Conservation (phyloP, 768 basidiomycete species). For the Tephrocybe sp. region DNA sequence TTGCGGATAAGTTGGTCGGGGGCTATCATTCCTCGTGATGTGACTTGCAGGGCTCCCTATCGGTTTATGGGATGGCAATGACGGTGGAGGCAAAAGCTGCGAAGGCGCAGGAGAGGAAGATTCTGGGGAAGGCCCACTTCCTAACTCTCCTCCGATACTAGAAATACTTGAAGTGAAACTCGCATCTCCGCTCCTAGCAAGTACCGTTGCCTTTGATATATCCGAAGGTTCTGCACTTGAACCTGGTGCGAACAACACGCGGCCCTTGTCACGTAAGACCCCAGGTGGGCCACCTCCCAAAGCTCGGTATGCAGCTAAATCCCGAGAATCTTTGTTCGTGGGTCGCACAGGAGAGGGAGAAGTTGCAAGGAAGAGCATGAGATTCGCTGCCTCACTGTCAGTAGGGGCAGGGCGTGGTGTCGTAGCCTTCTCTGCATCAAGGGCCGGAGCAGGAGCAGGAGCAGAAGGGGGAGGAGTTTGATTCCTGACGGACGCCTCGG, state of each 20-base stretch:
- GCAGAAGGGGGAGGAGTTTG: slow-evolving; percentile 43
- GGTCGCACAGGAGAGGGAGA: slow-evolving; percentile 79
- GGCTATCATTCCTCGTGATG: slow-evolving; percentile 23
- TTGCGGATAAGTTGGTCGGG: slow-evolving; percentile 36
- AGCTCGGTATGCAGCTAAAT: slow-evolving; percentile 55
- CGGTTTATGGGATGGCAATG: slow-evolving; percentile 26
- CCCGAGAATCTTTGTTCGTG: slow-evolving; percentile 51
- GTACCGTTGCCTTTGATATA: slow-evolving; percentile 9
- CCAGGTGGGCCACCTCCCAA: slow-evolving; percentile 46
- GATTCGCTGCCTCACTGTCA: slow-evolving; percentile 83
- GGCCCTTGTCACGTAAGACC: slow-evolving; percentile 57
- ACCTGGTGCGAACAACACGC: slow-evolving; percentile 65
- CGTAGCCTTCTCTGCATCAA: slow-evolving; percentile 22
- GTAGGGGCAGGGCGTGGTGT: slow-evolving; percentile 57
- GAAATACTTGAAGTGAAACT: slow-evolving; percentile 41
- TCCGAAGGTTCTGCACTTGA: slow-evolving; percentile 14
- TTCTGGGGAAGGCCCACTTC: slow-evolving; percentile 10
- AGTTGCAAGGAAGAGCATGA: slow-evolving; percentile 83
- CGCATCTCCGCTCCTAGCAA: slow-evolving; percentile 31
- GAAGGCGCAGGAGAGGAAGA: slow-evolving; percentile 12
- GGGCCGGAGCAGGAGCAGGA: slow-evolving; percentile 26
- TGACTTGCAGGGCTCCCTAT: slow-evolving; percentile 21
- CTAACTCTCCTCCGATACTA: slow-evolving; percentile 34
- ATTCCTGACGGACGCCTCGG: slow-evolving; percentile 31
- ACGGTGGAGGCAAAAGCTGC: slow-evolving; percentile 32